Base-by-base conservation (phyloP, 2,329 filamentous ascomycete genomes). In the Trichoderma hamatum region DNA sequence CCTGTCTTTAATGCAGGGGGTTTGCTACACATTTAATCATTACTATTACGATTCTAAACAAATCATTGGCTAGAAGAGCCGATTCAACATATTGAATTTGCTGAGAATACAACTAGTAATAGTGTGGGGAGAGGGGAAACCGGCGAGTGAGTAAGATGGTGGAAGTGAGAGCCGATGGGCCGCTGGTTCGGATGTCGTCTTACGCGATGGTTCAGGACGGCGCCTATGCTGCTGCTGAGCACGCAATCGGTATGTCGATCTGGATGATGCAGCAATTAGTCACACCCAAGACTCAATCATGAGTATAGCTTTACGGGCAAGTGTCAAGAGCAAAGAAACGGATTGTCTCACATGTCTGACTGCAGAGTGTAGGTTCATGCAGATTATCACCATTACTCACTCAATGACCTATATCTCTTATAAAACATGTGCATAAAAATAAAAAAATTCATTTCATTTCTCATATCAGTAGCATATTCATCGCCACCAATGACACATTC, bases 131-230 rank as follows among this genome's bases (percentile, higher is more conserved):
- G 32, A 11, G 34, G 46, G 59, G 19, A 30, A 7, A 30, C 49
- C 19, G 59, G 43, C 59, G 36, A 49, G 36, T 46, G 52, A 66
- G 52, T 39, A 39, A 34, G 51, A n/a, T n/a, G n/a, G n/a, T n/a
- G n/a, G n/a, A n/a, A 65, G 51, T 52, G n/a, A 32, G 63, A 46
- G 63, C 63, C 52, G 63, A 66, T 58, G 52, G 28, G 28, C 63
- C 52, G 63, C 46, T 63, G 21, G 14, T 49, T 46, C 26, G 63
- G 52, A 58, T 66, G 26, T 66, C 63, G 63, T 58, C 51, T 30
- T 49, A 21, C 19, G 28, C 21, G 21, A 21, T 43, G 55, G 2
- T 26, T 58, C 28, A 5, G 3, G 14, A 13, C 6, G 34, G 7
- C 30, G 9, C 26, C 6, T 14, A 46, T 46, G 3, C 16, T 24